Conservation (phyloP, 345 rosid species). For the Salix caprea region DNA sequence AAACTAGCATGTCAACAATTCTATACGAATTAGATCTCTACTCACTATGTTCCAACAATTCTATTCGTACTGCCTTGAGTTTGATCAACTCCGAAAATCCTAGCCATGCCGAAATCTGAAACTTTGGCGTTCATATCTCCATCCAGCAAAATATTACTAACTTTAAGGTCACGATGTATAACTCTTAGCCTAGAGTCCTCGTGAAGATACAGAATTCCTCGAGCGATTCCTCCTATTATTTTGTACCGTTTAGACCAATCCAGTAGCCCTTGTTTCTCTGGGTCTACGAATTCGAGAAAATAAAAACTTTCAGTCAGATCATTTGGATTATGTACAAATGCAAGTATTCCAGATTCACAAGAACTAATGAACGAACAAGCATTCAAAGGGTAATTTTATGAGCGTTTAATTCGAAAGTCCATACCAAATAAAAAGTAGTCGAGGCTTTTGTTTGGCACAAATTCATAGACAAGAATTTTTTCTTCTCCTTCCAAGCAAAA, state of each 20-base stretch:
- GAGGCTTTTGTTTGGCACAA: constrained; percentile 45
- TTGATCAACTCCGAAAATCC: constrained; percentile 23
- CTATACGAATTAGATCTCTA: neutral
- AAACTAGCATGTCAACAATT: neutral
- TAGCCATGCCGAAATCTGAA: constrained; percentile 29
- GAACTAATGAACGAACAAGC: neutral
- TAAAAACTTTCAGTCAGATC: neutral
- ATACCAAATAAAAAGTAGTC: constrained; percentile 35
- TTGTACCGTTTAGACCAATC: constrained; percentile 20
- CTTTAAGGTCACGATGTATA: constrained; percentile 27
- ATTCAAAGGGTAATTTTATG: neutral
- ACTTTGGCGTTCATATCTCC: constrained; percentile 22
- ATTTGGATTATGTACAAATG: neutral
- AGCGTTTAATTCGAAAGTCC: neutral
- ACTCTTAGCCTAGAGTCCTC: constrained; percentile 16
- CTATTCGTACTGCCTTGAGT: constrained; percentile 16
- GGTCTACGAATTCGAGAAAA: constrained; percentile 1
- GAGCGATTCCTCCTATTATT: constrained; percentile 19
- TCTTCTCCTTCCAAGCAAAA: constrained; percentile 45
- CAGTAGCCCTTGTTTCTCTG: neutral
- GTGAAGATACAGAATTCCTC: constrained; percentile 26
- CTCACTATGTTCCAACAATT: constrained; percentile 27
- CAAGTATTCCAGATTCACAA: no score
- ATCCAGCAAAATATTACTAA: constrained; percentile 20
- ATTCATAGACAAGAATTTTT: constrained; percentile 52